Base-by-base conservation (phyloP, 257 asterid genomes). In the Rubia yunnanensis region DNA sequence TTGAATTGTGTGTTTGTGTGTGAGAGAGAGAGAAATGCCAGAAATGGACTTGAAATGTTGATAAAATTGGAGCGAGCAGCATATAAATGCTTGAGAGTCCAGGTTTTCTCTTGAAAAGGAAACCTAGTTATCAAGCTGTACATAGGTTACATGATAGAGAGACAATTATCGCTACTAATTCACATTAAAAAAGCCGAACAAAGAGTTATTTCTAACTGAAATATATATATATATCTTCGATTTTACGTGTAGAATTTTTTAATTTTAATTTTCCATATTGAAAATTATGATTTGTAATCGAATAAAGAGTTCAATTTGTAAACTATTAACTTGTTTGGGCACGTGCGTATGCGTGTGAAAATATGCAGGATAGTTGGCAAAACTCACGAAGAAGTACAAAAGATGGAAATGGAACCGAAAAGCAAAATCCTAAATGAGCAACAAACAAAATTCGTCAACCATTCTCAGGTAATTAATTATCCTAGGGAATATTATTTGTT, bases 401-500 rank as follows among this genome's bases (percentile, higher is more conserved):
- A 44, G 52, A 68, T 11, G 52, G 66, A 44, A 44, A 60, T n/a
- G 52, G 66, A 44, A 44, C 27, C 66, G 20, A 32, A 39, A 57
- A 39, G 48, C 38, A 38, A 56, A 56, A 56, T 24, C 22, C 52
- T 4, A 44, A 0, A 44, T 44, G 22, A 44, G 7, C 41, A 28
- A 41, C 54, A 57, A 10, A 30, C 5, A 5, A 34, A 58, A 41
- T 5, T 26, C 60, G 31, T 41, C 22, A 5, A 26, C 41, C 36
- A 39, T 68, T 57, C 58, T 14, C 72, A 68, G 65, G 72, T 55
- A 14, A 26, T 56, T n/a, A 13, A 11, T 50, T 17, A 44, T 38
- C 46, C 52, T 17, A 44, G 14, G 52, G 52, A 44, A 44, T n/a
- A 44, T 15, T 36, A 2, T 10, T 36, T 3, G 44, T 36, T 2